phyloP scores from a whole-genome alignment of 495 filamentous ascomycete species.

The Clohesyomyces aquaticus region DNA sequence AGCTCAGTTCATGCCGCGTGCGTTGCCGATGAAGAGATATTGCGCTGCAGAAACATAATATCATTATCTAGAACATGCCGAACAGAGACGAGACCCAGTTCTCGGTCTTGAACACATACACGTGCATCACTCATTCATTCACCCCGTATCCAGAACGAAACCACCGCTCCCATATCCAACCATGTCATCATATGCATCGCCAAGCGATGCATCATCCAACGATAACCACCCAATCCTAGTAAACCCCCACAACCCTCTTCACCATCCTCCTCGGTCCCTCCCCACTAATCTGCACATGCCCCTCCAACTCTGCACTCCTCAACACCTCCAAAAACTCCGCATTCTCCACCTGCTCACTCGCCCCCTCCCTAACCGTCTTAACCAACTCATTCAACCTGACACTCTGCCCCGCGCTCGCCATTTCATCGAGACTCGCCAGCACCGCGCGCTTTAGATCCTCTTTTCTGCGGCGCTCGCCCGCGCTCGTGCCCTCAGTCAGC shows the following conservation, averaged over 20 bases:
- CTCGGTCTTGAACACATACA: too few species aligned
- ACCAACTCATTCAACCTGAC: constrained; percentile 80
- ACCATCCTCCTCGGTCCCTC: constrained; percentile 84
- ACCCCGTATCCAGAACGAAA: too few species aligned
- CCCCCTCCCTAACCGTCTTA: constrained; percentile 72
- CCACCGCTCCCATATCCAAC: too few species aligned
- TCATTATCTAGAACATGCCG: too few species aligned
- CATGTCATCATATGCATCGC: too few species aligned
- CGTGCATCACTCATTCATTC: too few species aligned
- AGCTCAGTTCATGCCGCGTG: too few species aligned
- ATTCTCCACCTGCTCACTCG: constrained; percentile 71
- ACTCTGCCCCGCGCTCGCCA: constrained; percentile 60
- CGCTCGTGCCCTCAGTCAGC: constrained; percentile 86
- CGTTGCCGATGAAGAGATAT: too few species aligned
- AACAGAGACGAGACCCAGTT: too few species aligned
- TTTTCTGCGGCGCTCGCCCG: constrained; percentile 76
- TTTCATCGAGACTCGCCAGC: constrained; percentile 74
- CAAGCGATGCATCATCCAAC: background rate
- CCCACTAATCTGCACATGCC: constrained; percentile 75
- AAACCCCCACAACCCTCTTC: constrained; percentile 69
- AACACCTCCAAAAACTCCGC: constrained; percentile 68
- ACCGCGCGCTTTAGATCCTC: constrained; percentile 84
- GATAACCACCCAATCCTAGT: constrained; percentile 10
- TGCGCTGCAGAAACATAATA: too few species aligned
- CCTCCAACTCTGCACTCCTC: constrained; percentile 80